Conservation (phyloP, 2,329 filamentous ascomycete genomes). For the Penicillium occitanis region DNA sequence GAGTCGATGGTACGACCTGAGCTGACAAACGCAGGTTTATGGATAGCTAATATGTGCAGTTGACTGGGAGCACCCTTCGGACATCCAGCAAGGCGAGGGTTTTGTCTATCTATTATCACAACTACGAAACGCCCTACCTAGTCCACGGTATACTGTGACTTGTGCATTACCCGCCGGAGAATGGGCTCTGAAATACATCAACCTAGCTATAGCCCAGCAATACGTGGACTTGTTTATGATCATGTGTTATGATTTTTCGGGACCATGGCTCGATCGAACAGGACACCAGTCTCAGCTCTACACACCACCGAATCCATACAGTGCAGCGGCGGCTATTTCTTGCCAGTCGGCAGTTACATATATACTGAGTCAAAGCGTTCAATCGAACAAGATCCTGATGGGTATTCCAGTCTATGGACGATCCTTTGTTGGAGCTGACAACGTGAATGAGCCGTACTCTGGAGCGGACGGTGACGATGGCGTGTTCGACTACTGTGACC, state of each 20-base stretch:
- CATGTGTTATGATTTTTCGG: conserved; percentile 78
- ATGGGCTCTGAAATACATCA: conserved; percentile 67
- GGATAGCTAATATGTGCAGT: conserved; percentile 51
- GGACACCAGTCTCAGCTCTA: conserved; percentile 78
- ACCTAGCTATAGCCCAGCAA: conserved; percentile 61
- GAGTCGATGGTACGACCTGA: conserved; percentile 65
- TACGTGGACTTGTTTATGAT: conserved; percentile 76
- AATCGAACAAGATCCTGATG: conserved; percentile 68
- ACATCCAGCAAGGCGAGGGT: conserved; percentile 65
- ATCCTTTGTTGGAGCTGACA: conserved; percentile 66
- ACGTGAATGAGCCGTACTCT: conserved; percentile 62
- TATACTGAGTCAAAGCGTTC: conserved; percentile 65
- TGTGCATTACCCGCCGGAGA: conserved; percentile 69
- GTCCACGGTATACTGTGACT: conserved; percentile 67
- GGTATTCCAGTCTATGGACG: conserved; percentile 75
- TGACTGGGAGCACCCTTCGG: conserved; percentile 75
- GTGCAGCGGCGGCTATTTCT: conserved; percentile 58
- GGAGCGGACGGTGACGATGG: conserved; percentile 62
- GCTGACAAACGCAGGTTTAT: neutral
- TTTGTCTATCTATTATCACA: conserved; percentile 68
- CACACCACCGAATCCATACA: conserved; percentile 53
- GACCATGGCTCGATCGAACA: conserved; percentile 65
- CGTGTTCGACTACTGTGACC: conserved; percentile 70
- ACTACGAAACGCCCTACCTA: conserved; percentile 66
- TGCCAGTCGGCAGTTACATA: conserved; percentile 67